Percentiles rank a stretch among this genome's conserved stretches.
Conservation (phyloP, 2,329 filamentous ascomycete genomes). For the Capronia americana region DNA sequence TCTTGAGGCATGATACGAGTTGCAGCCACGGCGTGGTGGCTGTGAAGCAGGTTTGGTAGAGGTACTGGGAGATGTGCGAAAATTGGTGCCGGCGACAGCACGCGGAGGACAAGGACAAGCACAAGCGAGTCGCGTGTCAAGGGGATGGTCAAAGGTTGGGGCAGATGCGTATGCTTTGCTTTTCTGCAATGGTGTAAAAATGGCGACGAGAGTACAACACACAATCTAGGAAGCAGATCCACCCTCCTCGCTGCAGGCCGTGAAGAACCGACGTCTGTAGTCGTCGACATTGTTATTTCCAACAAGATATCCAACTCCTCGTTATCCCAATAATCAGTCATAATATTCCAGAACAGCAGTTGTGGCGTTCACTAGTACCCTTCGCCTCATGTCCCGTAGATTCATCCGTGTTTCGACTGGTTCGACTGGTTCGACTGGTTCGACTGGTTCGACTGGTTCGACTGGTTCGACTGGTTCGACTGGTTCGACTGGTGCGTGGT, state of each 20-base stretch:
- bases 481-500: not conserved
- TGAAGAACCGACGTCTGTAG: not conserved
- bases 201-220: not conserved
- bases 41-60: not conserved
- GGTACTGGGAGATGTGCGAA: not conserved
- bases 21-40: not conserved
- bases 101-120: not conserved
- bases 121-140: not conserved
- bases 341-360: not conserved
- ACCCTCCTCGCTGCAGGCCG: not conserved
- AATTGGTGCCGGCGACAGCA: not conserved
- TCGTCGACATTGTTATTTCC: not conserved
- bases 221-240: not conserved
- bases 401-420: not conserved
- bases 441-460: not conserved
- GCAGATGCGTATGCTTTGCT: not conserved
- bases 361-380: not conserved
- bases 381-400: too few relatives aligned
- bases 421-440: not conserved
- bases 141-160: not conserved
- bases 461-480: not conserved
- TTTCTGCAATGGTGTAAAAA: not conserved
- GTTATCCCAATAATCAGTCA: too few relatives aligned
- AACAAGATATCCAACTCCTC: too few relatives aligned
- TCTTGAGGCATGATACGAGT: not conserved